These are phyloP conservation scores for Hirschioporus abietinus DNA, from an alignment of 768 basidiomycete genomes.

Conservation along the genomic window DNA sequence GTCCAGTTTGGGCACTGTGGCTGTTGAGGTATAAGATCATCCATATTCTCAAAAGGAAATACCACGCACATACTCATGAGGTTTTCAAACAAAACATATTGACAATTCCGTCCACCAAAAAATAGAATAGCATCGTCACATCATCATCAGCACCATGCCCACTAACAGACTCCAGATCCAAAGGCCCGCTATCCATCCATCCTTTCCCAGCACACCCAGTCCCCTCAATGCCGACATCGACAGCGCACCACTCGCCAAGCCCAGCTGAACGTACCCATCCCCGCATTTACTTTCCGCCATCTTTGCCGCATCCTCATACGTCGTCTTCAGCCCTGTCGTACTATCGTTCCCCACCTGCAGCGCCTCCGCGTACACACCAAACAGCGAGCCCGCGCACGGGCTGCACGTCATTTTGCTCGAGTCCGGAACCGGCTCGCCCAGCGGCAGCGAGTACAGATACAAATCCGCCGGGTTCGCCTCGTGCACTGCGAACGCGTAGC, in stretches of 20 bases:
- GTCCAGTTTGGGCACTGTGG: no score
- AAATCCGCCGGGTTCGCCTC: conserved; percentile 55
- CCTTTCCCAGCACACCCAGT: background rate
- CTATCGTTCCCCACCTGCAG: conserved; percentile 31
- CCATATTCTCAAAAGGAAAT: no score
- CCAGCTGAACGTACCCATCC: conserved; percentile 30
- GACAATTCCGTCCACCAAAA: no score
- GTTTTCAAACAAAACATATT: no score
- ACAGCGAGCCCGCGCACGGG: conserved; percentile 53
- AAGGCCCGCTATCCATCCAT: background rate
- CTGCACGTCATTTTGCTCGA: conserved; percentile 52
- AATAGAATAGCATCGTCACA: no score
- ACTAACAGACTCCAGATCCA: background rate
- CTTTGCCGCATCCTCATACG: conserved; percentile 45
- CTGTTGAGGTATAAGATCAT: no score
- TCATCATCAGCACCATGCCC: background rate
- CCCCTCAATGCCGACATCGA: background rate
- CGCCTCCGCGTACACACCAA: conserved; percentile 48
- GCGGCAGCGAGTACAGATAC: conserved; percentile 68
- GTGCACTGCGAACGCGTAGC: conserved; percentile 62
- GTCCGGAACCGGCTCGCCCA: conserved; percentile 50
- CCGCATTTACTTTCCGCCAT: conserved; percentile 48
- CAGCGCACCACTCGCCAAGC: background rate
- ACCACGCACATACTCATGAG: no score
- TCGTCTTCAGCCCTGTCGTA: conserved; percentile 31